Evolutionary conservation across 179 eudicot species (phyloP).

Genomic region (Nepenthes alata): DNA sequence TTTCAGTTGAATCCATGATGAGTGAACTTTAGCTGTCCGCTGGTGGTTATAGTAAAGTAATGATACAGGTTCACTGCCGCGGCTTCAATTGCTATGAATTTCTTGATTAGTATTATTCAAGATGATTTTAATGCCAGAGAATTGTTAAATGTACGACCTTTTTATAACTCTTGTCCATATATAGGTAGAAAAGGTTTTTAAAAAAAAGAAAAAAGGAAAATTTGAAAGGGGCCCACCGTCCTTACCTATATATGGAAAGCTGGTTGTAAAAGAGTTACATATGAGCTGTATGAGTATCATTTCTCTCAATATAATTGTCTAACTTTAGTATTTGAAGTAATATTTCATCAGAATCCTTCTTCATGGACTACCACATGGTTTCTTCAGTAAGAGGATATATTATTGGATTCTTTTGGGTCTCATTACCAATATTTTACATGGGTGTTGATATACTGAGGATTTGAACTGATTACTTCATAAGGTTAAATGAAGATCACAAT

Average conservation of each 20-base stretch:
- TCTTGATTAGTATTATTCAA: not conserved
- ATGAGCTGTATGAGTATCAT: too few relatives aligned
- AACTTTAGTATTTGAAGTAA: not conserved
- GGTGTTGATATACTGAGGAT: not conserved
- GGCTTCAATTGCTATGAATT: not conserved
- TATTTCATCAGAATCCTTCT: not conserved
- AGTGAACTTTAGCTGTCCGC: not conserved
- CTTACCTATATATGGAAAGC: too few relatives aligned
- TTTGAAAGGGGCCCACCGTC: too few relatives aligned
- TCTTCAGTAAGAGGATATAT: not conserved
- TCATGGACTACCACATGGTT: not conserved
- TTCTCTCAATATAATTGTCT: too few relatives aligned
- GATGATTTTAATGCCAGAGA: not conserved
- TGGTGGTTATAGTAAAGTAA: not conserved
- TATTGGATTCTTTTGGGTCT: not conserved
- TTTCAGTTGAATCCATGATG: not conserved
- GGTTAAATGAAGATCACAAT: conserved; percentile 10
- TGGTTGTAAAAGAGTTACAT: too few relatives aligned
- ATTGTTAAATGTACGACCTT: too few relatives aligned
- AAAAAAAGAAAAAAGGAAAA: too few relatives aligned
- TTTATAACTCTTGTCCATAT: too few relatives aligned
- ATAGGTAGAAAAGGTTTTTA: too few relatives aligned
- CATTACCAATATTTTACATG: not conserved
- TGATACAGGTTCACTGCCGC: not conserved
- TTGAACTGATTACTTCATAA: not conserved